These are phyloP conservation scores for Erodium trifolium DNA, from an alignment of 441 rosid genomes.

Conservation along the genomic window DNA sequence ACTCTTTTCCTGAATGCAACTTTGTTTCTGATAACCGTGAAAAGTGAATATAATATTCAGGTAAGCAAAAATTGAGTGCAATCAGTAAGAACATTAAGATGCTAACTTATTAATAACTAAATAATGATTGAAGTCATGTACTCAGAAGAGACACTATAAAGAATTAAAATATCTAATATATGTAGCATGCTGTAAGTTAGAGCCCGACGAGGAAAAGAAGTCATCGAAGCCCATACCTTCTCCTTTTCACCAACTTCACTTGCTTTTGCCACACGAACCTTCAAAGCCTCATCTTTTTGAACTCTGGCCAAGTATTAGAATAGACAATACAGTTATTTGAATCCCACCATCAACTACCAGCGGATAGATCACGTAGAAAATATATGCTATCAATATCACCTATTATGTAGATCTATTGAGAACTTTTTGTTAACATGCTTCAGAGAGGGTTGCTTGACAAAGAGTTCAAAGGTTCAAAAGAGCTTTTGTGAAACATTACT, in stretches of 20 bases:
- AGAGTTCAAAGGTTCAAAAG: no score
- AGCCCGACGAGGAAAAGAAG: constrained; percentile 8
- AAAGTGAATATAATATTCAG: not conserved
- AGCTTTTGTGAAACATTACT: no score
- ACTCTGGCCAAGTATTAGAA: constrained; percentile 31
- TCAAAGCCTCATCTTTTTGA: constrained; percentile 90
- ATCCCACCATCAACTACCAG: no score
- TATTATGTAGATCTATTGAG: no score
- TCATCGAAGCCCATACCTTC: constrained; percentile 46
- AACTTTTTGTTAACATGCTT: no score
- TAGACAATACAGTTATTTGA: no score
- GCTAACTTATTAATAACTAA: not conserved
- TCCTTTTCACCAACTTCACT: constrained; percentile 73
- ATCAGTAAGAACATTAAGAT: not conserved
- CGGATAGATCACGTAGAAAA: no score
- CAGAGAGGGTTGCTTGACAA: no score
- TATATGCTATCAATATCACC: no score
- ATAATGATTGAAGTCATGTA: not conserved
- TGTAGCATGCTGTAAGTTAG: not conserved
- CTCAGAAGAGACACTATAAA: not conserved
- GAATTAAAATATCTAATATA: not conserved
- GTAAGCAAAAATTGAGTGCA: not conserved
- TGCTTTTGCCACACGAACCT: constrained; percentile 76
- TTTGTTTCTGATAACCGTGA: not conserved
- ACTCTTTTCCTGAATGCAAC: no score